A percentile compares a stretch with the other conserved stretches of the same genome.
phyloP scores from a whole-genome alignment of 352 stramenopile species.

The Pythium dissimile region DNA sequence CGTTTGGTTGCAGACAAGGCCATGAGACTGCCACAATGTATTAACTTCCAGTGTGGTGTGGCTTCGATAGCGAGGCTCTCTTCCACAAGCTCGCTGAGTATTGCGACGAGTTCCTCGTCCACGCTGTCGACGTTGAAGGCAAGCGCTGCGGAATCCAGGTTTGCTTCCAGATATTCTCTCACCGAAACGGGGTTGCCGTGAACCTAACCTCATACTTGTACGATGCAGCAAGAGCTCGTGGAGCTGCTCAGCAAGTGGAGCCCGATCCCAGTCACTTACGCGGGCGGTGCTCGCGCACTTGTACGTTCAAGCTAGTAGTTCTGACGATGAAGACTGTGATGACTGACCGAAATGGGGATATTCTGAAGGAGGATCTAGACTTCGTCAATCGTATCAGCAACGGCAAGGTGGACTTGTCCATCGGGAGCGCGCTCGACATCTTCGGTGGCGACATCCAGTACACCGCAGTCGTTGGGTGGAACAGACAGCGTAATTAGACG shows the following conservation, averaged over 20 bases:
- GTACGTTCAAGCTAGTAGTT: constrained; percentile 26
- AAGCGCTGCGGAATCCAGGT: constrained; percentile 93
- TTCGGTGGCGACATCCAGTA: constrained; percentile 95
- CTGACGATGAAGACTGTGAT: background rate
- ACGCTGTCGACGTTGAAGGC: constrained; percentile 98
- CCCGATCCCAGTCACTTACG: constrained; percentile 96
- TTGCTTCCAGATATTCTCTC: no score
- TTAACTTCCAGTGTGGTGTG: background rate
- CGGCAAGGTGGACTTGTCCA: constrained; percentile 96
- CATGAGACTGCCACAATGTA: background rate
- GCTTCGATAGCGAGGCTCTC: constrained; percentile 52
- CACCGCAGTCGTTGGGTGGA: constrained; percentile 92
- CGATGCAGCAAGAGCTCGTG: constrained; percentile 91
- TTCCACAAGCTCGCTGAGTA: constrained; percentile 89
- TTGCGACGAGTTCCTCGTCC: constrained; percentile 97
- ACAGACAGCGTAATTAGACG: constrained; percentile 31
- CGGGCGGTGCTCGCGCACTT: constrained; percentile 91
- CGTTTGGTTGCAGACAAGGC: background rate
- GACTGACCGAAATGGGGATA: background rate
- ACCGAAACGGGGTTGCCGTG: no score
- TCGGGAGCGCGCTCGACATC: constrained; percentile 97
- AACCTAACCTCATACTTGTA: background rate
- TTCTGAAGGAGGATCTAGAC: constrained; percentile 88
- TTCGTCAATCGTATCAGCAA: constrained; percentile 91
- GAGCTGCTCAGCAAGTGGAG: constrained; percentile 88